Evolutionary conservation across 2,329 filamentous ascomycete species (phyloP).

Genomic region (Alternaria burnsii): DNA sequence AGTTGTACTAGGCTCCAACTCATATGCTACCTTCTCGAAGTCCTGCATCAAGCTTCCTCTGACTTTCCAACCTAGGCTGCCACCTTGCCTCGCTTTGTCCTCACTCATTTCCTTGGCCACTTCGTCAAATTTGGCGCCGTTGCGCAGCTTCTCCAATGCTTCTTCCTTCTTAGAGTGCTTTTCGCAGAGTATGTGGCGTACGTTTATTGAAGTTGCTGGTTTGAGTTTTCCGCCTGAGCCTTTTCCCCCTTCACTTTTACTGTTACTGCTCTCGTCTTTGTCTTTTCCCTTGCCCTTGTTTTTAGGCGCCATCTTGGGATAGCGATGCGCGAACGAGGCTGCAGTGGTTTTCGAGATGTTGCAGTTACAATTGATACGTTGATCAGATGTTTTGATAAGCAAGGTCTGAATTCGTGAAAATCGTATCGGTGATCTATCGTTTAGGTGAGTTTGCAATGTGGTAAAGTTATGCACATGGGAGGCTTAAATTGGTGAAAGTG

Average conservation of each 20-base stretch:
- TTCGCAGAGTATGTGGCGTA: constrained; percentile 77
- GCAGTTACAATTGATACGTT: not conserved
- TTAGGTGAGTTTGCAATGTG: not conserved
- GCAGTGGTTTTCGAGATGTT: not conserved
- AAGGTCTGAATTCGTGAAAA: not conserved
- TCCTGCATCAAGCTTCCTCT: constrained; percentile 71
- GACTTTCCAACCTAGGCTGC: constrained; percentile 76
- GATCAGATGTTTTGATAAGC: not conserved
- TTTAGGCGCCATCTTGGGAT: constrained; percentile 33
- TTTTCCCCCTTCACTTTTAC: constrained; percentile 42
- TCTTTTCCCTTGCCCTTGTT: constrained; percentile 41
- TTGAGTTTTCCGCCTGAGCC: constrained; percentile 58
- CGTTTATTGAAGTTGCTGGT: constrained; percentile 73
- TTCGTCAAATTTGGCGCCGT: constrained; percentile 76
- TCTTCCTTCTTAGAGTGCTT: constrained; percentile 83
- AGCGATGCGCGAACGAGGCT: not conserved
- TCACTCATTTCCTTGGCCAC: constrained; percentile 77
- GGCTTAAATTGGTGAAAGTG: not conserved
- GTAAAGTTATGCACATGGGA: not conserved
- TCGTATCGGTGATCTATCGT: not conserved
- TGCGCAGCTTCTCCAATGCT: constrained; percentile 72
- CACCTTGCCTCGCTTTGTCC: constrained; percentile 76
- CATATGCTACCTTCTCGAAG: constrained; percentile 78
- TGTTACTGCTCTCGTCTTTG: constrained; percentile 31
- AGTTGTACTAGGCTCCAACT: constrained; percentile 71